A percentile compares a stretch with the other conserved stretches of the same genome.
These are phyloP conservation scores for Daldinia bambusicola DNA, from an alignment of 495 filamentous ascomycete genomes.

Conservation along the genomic window DNA sequence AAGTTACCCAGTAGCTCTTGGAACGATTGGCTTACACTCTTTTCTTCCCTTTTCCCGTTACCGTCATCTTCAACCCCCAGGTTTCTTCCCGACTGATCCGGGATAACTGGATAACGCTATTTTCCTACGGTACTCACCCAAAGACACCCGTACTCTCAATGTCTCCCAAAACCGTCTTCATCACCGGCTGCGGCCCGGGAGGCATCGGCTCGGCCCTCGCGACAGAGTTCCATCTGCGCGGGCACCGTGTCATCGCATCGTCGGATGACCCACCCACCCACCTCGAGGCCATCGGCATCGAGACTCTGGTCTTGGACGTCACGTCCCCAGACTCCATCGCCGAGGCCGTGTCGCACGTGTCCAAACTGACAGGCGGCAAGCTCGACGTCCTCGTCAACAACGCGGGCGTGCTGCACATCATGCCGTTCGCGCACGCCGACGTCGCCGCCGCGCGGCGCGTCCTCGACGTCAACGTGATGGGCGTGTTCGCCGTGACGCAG, in stretches of 20 bases:
- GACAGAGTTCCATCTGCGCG: constrained; percentile 57
- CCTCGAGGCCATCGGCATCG: constrained; percentile 52
- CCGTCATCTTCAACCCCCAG: too few relatives aligned
- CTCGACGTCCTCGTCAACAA: constrained; percentile 69
- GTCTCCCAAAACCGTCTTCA: constrained; percentile 48
- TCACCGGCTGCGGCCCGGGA: constrained; percentile 61
- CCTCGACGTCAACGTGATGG: constrained; percentile 67
- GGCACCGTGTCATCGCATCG: constrained; percentile 67
- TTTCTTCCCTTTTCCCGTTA: too few relatives aligned
- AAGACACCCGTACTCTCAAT: constrained; percentile 5
- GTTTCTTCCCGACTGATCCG: too few relatives aligned
- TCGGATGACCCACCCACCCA: constrained; percentile 51
- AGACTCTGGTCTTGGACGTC: constrained; percentile 61
- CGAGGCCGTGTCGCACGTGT: constrained; percentile 42
- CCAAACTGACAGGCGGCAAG: constrained; percentile 44
- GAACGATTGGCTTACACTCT: too few relatives aligned
- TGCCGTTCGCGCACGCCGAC: constrained; percentile 61
- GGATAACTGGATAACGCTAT: background rate
- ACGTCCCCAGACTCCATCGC: constrained; percentile 53
- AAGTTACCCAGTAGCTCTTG: too few relatives aligned
- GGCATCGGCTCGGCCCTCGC: constrained; percentile 67
- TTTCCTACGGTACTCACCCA: too few relatives aligned
- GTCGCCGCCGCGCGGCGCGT: constrained; percentile 56
- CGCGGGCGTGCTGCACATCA: constrained; percentile 56
- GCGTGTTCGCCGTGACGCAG: constrained; percentile 60